Evolutionary conservation across 2,329 filamentous ascomycete genomes (phyloP).

Genomic region (Pestalotiopsis sp.): DNA sequence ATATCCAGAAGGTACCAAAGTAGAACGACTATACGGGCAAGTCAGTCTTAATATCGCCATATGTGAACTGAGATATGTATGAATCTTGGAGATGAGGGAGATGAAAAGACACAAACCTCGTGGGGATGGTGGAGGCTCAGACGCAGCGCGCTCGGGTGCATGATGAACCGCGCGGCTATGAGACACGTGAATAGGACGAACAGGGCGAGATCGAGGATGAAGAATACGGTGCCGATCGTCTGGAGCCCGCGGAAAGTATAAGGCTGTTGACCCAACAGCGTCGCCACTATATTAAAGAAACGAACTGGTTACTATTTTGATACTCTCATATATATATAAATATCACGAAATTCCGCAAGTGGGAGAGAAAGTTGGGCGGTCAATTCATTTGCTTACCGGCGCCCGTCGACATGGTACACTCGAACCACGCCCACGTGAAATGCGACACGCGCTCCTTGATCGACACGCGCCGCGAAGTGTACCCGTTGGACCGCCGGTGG

Average conservation of each 20-base stretch:
- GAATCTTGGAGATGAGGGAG: background rate
- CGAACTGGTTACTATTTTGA: background rate
- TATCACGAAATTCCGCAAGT: no score
- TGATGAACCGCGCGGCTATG: slow-evolving; percentile 58
- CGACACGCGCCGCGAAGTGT: slow-evolving; percentile 1
- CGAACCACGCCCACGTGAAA: slow-evolving; percentile 32
- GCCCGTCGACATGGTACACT: slow-evolving; percentile 34
- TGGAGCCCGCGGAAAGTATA: slow-evolving; percentile 46
- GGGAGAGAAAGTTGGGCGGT: no score
- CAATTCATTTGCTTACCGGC: slow-evolving; percentile 8
- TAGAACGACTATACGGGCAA: slow-evolving; percentile 49
- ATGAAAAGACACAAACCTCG: slow-evolving; percentile 23
- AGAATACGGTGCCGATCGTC: slow-evolving; percentile 47
- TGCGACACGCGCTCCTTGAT: slow-evolving; percentile 6
- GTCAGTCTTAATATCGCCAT: background rate
- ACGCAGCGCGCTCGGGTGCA: slow-evolving; percentile 58
- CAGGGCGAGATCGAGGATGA: slow-evolving; percentile 49
- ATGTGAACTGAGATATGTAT: background rate
- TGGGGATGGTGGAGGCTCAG: slow-evolving; percentile 61
- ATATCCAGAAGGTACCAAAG: slow-evolving; percentile 58
- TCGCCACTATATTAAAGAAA: slow-evolving; percentile 19
- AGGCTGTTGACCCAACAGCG: slow-evolving; percentile 33
- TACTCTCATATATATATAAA: no score
- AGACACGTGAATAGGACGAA: slow-evolving; percentile 48
- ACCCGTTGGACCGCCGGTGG: background rate